These are phyloP conservation scores for Oleoguttula mirabilis DNA, from an alignment of 495 filamentous ascomycete genomes.

Conservation along the genomic window DNA sequence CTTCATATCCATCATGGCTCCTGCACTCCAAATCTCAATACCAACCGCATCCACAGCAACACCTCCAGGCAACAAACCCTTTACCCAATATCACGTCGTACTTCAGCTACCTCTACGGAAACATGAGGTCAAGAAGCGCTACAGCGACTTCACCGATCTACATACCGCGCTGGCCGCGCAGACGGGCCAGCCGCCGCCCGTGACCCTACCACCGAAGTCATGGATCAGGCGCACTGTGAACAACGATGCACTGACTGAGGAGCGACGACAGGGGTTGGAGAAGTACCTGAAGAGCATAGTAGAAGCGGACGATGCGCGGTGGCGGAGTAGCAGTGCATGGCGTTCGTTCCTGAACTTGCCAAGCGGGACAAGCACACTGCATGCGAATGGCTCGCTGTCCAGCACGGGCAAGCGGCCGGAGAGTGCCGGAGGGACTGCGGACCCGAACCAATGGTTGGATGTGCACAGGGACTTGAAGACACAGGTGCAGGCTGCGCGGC, in stretches of 20 bases:
- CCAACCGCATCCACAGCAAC: conserved; percentile 55
- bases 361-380: conserved; percentile 19
- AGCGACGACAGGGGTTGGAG: conserved; percentile 64
- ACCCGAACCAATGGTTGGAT: conserved; percentile 80
- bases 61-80: conserved; percentile 44
- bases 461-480: conserved; percentile 70
- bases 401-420: conserved; percentile 16
- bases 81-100: conserved; percentile 86
- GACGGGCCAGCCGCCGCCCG: conserved; percentile 50
- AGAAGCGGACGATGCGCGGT: conserved; percentile 58
- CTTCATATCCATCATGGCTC: conserved; percentile 47
- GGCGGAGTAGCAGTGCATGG: conserved; percentile 79
- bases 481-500: conserved; percentile 68
- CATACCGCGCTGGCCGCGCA: conserved; percentile 55
- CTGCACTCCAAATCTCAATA: conserved; percentile 68
- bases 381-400: conserved; percentile 19
- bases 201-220: conserved; percentile 63
- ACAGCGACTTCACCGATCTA: conserved; percentile 78
- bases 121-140: conserved; percentile 80
- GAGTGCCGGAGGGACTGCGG: conserved; percentile 37
- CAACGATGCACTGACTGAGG: conserved; percentile 66
- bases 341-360: conserved; percentile 74
- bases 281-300: conserved; percentile 74
- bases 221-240: conserved; percentile 74
- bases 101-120: conserved; percentile 79